Percentiles rank a stretch among this genome's conserved stretches.
Conservation (phyloP, 2,329 filamentous ascomycete species). For the Aspergillus ochraceus region DNA sequence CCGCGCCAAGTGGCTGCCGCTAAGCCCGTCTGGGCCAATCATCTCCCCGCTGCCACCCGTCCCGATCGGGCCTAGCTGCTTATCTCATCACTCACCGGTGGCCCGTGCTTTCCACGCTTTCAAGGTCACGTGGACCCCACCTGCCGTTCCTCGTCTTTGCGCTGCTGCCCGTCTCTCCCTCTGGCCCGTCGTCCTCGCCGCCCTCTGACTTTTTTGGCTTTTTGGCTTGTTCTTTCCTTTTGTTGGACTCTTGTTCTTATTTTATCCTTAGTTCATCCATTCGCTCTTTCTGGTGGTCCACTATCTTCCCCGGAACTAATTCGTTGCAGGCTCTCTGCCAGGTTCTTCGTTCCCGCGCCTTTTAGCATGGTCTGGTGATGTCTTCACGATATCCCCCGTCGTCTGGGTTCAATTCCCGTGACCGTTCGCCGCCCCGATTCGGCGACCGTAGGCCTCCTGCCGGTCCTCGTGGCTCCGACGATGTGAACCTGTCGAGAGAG, state of each 20-base stretch:
- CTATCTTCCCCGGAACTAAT: slow-evolving; percentile 35
- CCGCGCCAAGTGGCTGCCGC: slow-evolving; percentile 15
- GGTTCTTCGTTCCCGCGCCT: slow-evolving; percentile 17
- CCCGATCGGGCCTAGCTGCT: slow-evolving; percentile 15
- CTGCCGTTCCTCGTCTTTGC: slow-evolving; percentile 12
- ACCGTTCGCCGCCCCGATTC: slow-evolving; percentile 71
- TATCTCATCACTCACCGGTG: slow-evolving; percentile 18
- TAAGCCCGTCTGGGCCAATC: slow-evolving; percentile 10
- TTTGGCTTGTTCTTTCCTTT: background rate
- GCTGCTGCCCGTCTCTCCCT: slow-evolving; percentile 12
- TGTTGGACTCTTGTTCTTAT: background rate
- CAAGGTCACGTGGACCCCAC: slow-evolving; percentile 26
- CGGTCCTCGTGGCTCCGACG: slow-evolving; percentile 55
- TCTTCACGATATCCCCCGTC: slow-evolving; percentile 63
- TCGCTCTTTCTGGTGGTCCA: background rate
- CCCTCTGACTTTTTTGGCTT: background rate
- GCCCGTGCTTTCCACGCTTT: slow-evolving; percentile 20
- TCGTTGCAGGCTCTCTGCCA: slow-evolving; percentile 21
- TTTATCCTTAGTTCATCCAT: too few relatives aligned
- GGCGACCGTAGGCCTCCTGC: slow-evolving; percentile 66
- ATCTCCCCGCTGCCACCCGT: slow-evolving; percentile 8
- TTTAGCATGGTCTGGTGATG: slow-evolving; percentile 45
- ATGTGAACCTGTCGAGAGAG: slow-evolving; percentile 63
- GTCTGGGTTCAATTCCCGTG: slow-evolving; percentile 64
- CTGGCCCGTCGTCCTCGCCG: slow-evolving; percentile 1